These are phyloP conservation scores for Metschnikowia vanudenii DNA, from an alignment of 805 yeast species.

Conservation along the genomic window DNA sequence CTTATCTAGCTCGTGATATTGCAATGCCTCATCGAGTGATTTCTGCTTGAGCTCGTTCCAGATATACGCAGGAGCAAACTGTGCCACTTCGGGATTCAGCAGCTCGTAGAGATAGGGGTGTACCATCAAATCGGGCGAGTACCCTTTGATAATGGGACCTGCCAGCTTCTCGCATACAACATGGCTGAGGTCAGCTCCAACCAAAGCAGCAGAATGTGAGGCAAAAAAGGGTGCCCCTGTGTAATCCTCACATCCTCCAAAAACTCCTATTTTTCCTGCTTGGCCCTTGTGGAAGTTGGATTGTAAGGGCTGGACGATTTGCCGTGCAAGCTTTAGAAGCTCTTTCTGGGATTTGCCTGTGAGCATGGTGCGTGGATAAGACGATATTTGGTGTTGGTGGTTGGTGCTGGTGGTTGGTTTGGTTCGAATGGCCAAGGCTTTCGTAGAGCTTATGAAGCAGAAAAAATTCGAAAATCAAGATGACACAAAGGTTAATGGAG, in stretches of 20 bases:
- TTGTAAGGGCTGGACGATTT: conserved; percentile 72
- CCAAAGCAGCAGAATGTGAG: conserved; percentile 76
- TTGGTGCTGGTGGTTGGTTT: too few relatives aligned
- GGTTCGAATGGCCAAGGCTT: too few relatives aligned
- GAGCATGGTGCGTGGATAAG: conserved; percentile 13
- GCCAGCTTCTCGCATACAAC: conserved; percentile 82
- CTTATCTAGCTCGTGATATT: conserved; percentile 24
- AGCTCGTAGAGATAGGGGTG: conserved; percentile 79
- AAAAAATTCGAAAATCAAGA: too few relatives aligned
- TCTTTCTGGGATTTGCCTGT: conserved; percentile 37
- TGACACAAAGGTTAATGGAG: too few relatives aligned
- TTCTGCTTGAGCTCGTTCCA: conserved; percentile 16
- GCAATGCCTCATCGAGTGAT: conserved; percentile 25
- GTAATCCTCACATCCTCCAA: conserved; percentile 95
- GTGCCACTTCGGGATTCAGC: conserved; percentile 27
- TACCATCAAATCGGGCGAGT: conserved; percentile 93
- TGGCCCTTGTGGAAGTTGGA: conserved; percentile 86
- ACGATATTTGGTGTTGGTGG: neutral
- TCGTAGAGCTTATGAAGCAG: too few relatives aligned
- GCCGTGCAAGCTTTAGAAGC: conserved; percentile 48
- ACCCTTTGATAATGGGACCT: conserved; percentile 75
- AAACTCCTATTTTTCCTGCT: conserved; percentile 78
- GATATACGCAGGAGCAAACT: conserved; percentile 22
- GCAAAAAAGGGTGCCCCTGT: conserved; percentile 97
- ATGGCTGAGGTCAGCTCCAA: conserved; percentile 89